A percentile compares a stretch with the other conserved stretches of the same genome.
These are phyloP conservation scores for Pugionium dolabratum DNA, from an alignment of 345 rosid genomes.

Conservation along the genomic window DNA sequence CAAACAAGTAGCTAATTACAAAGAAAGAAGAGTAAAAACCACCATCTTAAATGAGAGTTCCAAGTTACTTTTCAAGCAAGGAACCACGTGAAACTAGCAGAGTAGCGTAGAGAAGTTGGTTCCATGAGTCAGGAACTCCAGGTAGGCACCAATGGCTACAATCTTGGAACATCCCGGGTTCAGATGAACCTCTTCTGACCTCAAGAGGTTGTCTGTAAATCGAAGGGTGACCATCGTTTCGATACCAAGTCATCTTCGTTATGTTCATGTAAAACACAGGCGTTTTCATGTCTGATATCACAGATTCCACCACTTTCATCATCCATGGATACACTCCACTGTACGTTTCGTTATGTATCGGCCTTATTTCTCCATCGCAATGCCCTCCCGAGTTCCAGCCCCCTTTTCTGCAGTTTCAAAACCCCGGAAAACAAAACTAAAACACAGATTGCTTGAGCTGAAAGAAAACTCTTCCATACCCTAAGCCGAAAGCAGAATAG, in stretches of 20 bases:
- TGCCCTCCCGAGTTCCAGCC: slow-evolving; percentile 60
- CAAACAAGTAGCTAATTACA: background rate
- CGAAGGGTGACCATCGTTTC: slow-evolving; percentile 78
- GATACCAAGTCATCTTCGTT: slow-evolving; percentile 63
- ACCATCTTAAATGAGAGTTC: slow-evolving; percentile 17
- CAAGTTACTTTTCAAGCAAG: slow-evolving; percentile 28
- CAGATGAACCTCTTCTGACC: slow-evolving; percentile 21
- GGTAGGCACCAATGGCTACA: slow-evolving; percentile 88
- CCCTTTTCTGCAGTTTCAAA: slow-evolving; percentile 51
- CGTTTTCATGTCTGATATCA: slow-evolving; percentile 68
- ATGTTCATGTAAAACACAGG: slow-evolving; percentile 71
- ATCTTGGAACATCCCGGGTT: slow-evolving; percentile 51
- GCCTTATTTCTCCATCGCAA: slow-evolving; percentile 55
- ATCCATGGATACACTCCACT: slow-evolving; percentile 62
- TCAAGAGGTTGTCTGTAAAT: slow-evolving; percentile 46
- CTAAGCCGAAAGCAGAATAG: background rate
- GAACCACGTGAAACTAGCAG: slow-evolving; percentile 45
- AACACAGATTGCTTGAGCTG: background rate
- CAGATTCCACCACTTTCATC: slow-evolving; percentile 66
- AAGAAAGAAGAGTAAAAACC: background rate
- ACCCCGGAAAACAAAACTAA: background rate
- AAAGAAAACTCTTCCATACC: background rate
- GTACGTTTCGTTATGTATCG: slow-evolving; percentile 46
- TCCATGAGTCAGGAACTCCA: slow-evolving; percentile 83
- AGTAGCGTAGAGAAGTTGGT: slow-evolving; percentile 67